Base-by-base conservation (phyloP, 371 early-diverging fungal genomes). In the Mortierella sp. region DNA sequence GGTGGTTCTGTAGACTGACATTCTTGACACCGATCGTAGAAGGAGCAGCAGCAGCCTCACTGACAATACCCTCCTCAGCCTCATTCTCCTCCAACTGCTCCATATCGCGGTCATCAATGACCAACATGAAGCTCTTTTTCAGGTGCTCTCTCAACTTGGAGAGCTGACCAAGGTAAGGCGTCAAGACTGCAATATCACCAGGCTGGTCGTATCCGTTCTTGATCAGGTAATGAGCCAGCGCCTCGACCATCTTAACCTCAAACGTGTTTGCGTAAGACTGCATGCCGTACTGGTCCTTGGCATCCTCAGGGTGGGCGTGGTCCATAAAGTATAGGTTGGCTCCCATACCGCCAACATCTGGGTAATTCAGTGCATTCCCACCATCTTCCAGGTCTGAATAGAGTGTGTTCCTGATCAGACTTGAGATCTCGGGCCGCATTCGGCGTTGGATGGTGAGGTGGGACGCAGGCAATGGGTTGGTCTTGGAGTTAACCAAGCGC, bases 401-500 rank as follows among this genome's bases (percentile, higher is more conserved):
- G 4, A 89, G 73, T 0, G 89, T 79, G n/a, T 60, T 44, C 7
- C 91, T 77, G n/a, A 95, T 89, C 11, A 95, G 74, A 45, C 90
- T 89, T 21, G 94, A 90, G 57, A 96, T 94, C 55, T 93, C 93
- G 1, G 95, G 94, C 9, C 94, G 84, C 96, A 96, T 96, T 48
- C 96, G 92, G 45, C 95, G 80, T 77, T 96, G 96, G 70, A 91
- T 91, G 0, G 91, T 90, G 28, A 96, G 86, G 28, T 90, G 79
- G 0, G 92, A 89, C 24, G 89, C 85, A 0, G 94, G 95, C 14
- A 93, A 76, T 0, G 79, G 79, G 38, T 68, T 74, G 38, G 14
- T 86, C 0, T 80, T 77, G n/a, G 71, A 77, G 19, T 80, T 85
- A 1, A 93, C 91, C 28, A 96, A 80, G n/a, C 96, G 90, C 73